Base-by-base conservation (phyloP, 352 stramenopile species). In the Globisporangium uncinulatum region DNA sequence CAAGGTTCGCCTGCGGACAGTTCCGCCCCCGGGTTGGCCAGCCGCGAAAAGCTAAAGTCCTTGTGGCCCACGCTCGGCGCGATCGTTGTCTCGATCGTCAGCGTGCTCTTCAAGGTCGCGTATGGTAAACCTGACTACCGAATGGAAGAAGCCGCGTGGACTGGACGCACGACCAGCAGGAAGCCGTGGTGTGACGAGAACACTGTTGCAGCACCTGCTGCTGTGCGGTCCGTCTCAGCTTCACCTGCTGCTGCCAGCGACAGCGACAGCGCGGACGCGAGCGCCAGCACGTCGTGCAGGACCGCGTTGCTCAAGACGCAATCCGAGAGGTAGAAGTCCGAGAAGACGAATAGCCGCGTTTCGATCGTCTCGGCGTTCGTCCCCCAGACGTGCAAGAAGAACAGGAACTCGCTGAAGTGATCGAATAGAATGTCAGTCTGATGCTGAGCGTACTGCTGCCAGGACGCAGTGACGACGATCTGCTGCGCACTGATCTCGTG, bases 281-380 rank as follows among this genome's bases (percentile, higher is more conserved):
- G 29, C 24, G 51, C 51, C 8, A 72, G 44, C 6, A 66, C 55
- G 57, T 75, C 69, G 47, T 81, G 63, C 21, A 81, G 55, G n/a
- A 81, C 68, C 34, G 62, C 68, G 49, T 57, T 60, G 4, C 69
- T 64, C 3, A 67, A 76, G 11, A 34, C 66, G 14, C 69, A 66
- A 47, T 78, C 72, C 11, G 63, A 76, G 53, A 76, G 67, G 62
- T 72, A 76, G 58, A 78, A 67, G 43, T 76, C 66, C 2, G 69
- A 74, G 59, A 82, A 83, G 34, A 86, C 57, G 43, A 80, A 63
- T 44, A 86, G 67, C 0, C 71, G 70, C 7, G 61, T 66, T 10
- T 51, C 42, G 24, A 62, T 41, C 15, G 39, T 62, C 29, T 32
- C 31, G 6, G 63, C 42, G 29, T 76, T 53, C 0, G 51, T 36